These are phyloP conservation scores for Acanthamoeba castellanii DNA, from an alignment of 208 protist species.

Conservation along the genomic window DNA sequence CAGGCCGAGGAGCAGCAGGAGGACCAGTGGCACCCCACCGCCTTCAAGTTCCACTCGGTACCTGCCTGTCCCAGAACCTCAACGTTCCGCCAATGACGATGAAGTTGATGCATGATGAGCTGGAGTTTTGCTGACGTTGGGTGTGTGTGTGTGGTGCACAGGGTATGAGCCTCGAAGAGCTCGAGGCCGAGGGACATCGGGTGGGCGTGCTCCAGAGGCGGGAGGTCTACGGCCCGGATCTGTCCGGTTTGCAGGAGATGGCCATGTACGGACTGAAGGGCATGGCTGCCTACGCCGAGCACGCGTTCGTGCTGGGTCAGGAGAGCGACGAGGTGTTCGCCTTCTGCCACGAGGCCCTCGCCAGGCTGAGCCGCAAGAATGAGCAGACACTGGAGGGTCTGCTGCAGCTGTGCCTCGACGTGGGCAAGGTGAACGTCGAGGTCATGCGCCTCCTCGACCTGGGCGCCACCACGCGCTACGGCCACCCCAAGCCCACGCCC, in stretches of 20 bases:
- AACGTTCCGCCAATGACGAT: no score
- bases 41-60: neutral
- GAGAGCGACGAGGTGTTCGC: conserved; percentile 75
- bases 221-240: conserved; percentile 25
- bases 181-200: conserved; percentile 13
- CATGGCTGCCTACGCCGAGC: conserved; percentile 87
- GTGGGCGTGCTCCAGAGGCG: conserved; percentile 22
- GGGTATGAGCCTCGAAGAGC: neutral
- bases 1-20: conserved; percentile 22
- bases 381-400: conserved; percentile 74
- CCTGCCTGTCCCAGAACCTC: no score
- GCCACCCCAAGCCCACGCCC: conserved; percentile 82
- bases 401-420: conserved; percentile 80
- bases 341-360: conserved; percentile 78
- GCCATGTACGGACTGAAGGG: conserved; percentile 90
- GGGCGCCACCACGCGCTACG: conserved; percentile 80
- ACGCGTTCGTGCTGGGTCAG: conserved; percentile 77
- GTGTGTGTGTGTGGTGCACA: neutral
- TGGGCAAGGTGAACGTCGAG: conserved; percentile 86
- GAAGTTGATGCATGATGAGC: no score
- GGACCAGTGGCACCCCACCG: conserved; percentile 46
- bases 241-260: conserved; percentile 83
- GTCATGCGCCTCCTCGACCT: conserved; percentile 86
- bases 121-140: neutral
- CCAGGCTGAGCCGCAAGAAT: conserved; percentile 70